phyloP scores from a whole-genome alignment of 1,139 yeast genomes.

The Pichia sp. region DNA sequence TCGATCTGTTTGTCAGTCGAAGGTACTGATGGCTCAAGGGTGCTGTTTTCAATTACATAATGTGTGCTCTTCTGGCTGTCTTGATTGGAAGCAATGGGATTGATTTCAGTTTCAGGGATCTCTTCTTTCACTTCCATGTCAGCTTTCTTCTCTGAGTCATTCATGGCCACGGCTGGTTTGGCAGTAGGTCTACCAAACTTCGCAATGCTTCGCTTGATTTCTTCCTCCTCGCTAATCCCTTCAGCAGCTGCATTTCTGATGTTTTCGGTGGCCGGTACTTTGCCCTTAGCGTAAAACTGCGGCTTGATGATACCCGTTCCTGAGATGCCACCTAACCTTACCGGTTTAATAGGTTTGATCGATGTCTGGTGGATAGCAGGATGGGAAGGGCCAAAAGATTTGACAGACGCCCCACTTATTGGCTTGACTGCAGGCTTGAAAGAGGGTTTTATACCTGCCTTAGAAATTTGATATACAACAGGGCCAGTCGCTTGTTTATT shows the following conservation, averaged over 20 bases:
- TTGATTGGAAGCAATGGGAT: neutral
- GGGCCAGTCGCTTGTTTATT: conserved; percentile 9
- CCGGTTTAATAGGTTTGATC: neutral
- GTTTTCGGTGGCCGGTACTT: neutral
- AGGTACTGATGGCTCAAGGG: neutral
- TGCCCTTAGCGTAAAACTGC: conserved; percentile 18
- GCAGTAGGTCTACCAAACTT: conserved; percentile 13
- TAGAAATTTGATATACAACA: conserved; percentile 14
- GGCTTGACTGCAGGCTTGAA: conserved; percentile 13
- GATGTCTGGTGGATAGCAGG: neutral
- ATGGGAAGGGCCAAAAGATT: neutral
- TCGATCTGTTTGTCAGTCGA: neutral
- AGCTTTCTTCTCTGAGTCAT: too few relatives aligned
- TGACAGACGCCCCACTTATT: conserved; percentile 5
- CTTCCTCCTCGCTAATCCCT: conserved; percentile 4
- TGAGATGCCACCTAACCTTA: neutral
- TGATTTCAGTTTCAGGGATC: neutral
- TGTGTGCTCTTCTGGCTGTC: neutral
- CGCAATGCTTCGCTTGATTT: conserved; percentile 10
- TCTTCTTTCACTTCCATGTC: neutral
- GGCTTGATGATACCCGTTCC: conserved; percentile 14
- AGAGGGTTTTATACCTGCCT: conserved; percentile 9
- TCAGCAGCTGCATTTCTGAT: neutral
- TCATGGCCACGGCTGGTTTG: neutral
- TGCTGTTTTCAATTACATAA: neutral